Evolutionary conservation across 495 filamentous ascomycete species (phyloP), one percentile per base, ranked within the genome.

Genomic region (Mytilinidion resinicola): DNA sequence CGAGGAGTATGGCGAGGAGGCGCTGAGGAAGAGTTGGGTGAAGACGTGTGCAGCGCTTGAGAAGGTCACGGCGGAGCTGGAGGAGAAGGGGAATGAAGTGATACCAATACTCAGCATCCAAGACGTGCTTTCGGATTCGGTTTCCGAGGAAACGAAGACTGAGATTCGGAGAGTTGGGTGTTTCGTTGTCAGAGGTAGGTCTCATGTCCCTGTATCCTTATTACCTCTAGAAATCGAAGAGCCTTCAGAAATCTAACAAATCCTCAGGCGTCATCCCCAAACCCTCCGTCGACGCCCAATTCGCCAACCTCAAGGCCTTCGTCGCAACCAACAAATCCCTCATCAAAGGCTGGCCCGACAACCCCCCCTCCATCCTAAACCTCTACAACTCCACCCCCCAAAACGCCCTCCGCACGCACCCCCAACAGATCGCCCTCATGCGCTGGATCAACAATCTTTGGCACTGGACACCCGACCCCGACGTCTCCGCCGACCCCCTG

Each of bases 311-410:
- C 1, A 33, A 12, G 14, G 0, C 57, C 61, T 50, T 60, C 6
- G 37, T 43, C 9, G 42, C 53, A 25, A 60, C 25, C 2, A 30
- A 66, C 43, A 54, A 48, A 21, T 54, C 49, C n/a, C 41, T 17
- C n/a, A 51, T 63, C 25, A 58, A 41, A 51, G 64, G 64, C n/a
- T 67, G 61, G 57, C 64, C 64, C 34, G 46, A 17, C 21, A 51
- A 49, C 4, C 57, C 53, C 4, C 62, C 65, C 11, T 56, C 50
- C 38, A 56, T 67, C 19, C 46, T 67, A n/a, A 53, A 48, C 21
- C 49, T 67, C n/a, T 65, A 62, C 47, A 43, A 55, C 34, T 59
- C 62, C 15, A 62, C 65, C 36, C 62, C 62, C 10, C 65, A 67
- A 41, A 25, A 54, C 6, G 55, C 57, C 8, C 14, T 54, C 43